Conservation (phyloP, 148 eudicot genomes). For the Drosera capensis region DNA sequence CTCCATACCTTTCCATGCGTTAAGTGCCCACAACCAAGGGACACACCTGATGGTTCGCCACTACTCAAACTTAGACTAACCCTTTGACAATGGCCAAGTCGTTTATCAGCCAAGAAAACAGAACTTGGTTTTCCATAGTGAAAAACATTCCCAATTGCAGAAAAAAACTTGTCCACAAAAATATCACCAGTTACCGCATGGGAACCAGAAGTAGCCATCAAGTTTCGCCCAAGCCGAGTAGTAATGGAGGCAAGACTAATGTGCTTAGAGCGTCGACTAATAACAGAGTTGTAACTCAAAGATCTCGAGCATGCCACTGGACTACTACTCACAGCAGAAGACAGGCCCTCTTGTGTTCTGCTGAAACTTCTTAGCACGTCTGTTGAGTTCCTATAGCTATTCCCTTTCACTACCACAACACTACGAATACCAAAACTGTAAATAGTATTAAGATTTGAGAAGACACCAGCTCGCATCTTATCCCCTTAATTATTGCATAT, state of each 20-base stretch:
- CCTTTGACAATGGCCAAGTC: conserved; percentile 16
- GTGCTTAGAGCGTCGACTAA: not conserved
- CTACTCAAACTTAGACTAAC: conserved; percentile 38
- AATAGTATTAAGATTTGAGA: conserved; percentile 28
- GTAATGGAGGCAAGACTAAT: not conserved
- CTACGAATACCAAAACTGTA: conserved; percentile 21
- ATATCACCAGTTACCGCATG: conserved; percentile 44
- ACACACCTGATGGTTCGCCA: conserved; percentile 11
- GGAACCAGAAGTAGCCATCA: conserved; percentile 57
- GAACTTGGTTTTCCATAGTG: conserved; percentile 25
- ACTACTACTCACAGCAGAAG: conserved; percentile 3
- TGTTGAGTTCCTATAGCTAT: conserved; percentile 3
- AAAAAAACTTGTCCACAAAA: conserved; percentile 25
- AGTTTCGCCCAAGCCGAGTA: conserved; percentile 2
- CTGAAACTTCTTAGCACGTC: conserved; percentile 1
- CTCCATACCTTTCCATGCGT: conserved; percentile 9
- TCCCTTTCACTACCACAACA: conserved; percentile 11
- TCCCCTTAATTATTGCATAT: not conserved
- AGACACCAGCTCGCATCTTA: conserved; percentile 29
- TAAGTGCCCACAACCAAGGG: conserved; percentile 6
- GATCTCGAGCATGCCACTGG: not conserved
- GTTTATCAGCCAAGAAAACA: conserved; percentile 38
- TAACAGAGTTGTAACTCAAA: not conserved
- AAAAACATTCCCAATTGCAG: conserved; percentile 25
- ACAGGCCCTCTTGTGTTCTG: not conserved